These are phyloP conservation scores for Leishmania gerbilli DNA, from an alignment of 208 protist genomes.

Conservation along the genomic window DNA sequence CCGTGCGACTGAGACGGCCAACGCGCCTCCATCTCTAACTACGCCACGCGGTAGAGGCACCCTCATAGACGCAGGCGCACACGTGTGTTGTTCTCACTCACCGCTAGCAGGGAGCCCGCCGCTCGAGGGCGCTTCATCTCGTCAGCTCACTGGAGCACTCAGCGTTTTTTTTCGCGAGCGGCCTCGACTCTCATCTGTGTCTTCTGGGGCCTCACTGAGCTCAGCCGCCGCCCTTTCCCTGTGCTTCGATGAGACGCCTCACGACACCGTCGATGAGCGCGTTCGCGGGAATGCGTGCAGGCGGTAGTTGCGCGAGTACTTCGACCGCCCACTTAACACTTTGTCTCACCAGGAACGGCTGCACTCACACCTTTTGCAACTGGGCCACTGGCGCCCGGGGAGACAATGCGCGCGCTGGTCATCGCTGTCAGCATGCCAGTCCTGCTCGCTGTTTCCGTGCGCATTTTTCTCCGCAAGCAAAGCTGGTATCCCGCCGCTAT, in stretches of 20 bases:
- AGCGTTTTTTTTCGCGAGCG: neutral
- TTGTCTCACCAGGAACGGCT: neutral
- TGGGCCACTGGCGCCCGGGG: too few species aligned
- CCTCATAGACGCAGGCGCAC: neutral
- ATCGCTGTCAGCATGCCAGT: neutral
- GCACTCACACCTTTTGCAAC: neutral
- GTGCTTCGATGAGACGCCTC: neutral
- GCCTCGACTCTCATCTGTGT: neutral
- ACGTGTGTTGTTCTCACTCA: neutral
- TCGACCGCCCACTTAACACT: neutral
- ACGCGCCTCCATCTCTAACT: neutral
- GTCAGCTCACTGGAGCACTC: neutral
- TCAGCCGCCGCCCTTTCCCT: neutral
- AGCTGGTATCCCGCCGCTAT: neutral
- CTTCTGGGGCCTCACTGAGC: neutral
- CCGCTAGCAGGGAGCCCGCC: neutral
- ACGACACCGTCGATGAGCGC: neutral
- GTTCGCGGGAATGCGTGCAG: neutral
- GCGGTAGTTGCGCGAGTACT: neutral
- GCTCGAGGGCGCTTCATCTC: neutral
- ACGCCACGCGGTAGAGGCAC: neutral
- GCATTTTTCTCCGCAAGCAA: neutral
- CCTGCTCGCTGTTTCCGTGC: too few species aligned
- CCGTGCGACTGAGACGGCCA: too few species aligned
- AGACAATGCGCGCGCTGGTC: neutral